These are phyloP conservation scores for Leishmania mexicana DNA, from an alignment of 208 protist genomes.

Conservation along the genomic window DNA sequence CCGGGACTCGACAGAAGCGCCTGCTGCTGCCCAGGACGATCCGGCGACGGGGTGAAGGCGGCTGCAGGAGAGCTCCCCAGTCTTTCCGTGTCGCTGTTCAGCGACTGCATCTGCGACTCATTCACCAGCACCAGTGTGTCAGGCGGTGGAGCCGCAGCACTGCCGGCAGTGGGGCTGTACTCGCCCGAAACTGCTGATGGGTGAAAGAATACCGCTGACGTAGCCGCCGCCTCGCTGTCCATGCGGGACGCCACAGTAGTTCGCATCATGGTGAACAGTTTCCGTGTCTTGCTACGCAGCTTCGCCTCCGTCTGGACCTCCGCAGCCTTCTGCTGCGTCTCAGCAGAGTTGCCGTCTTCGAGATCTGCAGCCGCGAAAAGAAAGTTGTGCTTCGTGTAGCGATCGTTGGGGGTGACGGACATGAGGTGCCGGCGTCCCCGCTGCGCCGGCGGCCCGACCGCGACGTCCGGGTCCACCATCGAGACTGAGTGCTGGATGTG, in stretches of 20 bases:
- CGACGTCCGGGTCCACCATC: slow-evolving; percentile 80
- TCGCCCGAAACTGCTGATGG: slow-evolving; percentile 7
- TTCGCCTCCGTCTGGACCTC: slow-evolving; percentile 27
- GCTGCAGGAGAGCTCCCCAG: slow-evolving; percentile 1
- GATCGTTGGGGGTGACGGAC: slow-evolving; percentile 76
- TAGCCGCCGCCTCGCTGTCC: slow-evolving; percentile 6
- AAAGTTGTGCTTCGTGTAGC: slow-evolving; percentile 76
- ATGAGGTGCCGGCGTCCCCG: slow-evolving; percentile 67
- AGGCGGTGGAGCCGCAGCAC: slow-evolving; percentile 7
- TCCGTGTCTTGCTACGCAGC: slow-evolving; percentile 47
- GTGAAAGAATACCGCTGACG: slow-evolving; percentile 1
- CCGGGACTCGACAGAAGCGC: neutral
- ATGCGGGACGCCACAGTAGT: slow-evolving; percentile 29
- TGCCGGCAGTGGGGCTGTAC: neutral
- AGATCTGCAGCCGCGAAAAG: slow-evolving; percentile 74
- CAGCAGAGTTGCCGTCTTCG: slow-evolving; percentile 43
- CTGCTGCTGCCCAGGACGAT: slow-evolving; percentile 1
- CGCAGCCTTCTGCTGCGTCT: slow-evolving; percentile 34
- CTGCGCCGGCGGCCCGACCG: slow-evolving; percentile 68
- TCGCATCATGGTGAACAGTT: slow-evolving; percentile 66
- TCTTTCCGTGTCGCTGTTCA: neutral
- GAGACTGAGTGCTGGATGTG: slow-evolving; percentile 82
- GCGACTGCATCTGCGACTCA: slow-evolving; percentile 22
- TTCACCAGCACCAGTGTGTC: slow-evolving; percentile 21
- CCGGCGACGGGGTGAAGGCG: slow-evolving; percentile 8